Percentiles rank a stretch among this genome's conserved stretches.
phyloP scores from a whole-genome alignment of 805 yeast species.

The Pichia phayaonensis region DNA sequence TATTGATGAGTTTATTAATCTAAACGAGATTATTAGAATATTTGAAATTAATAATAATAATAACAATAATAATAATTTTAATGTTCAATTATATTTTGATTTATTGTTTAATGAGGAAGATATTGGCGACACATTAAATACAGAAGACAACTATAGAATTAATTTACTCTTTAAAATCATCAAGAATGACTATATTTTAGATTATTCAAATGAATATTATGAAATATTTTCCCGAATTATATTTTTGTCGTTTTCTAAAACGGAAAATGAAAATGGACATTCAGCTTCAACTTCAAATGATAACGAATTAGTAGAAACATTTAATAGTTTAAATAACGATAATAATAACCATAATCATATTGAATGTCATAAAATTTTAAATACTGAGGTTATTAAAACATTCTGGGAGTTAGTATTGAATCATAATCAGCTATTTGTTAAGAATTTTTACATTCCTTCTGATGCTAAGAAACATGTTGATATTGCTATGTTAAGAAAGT shows the following conservation, averaged over 20 bases:
- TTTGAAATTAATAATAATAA: conserved; percentile 9
- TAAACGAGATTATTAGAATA: conserved; percentile 30
- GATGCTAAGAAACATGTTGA: conserved; percentile 4
- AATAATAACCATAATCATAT: neutral
- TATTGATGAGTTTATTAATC: conserved; percentile 29
- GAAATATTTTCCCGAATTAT: conserved; percentile 12
- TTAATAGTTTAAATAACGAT: neutral
- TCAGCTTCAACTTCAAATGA: neutral
- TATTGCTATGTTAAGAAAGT: neutral
- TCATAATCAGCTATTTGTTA: conserved; percentile 15
- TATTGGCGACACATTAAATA: neutral
- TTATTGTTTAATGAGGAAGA: conserved; percentile 16
- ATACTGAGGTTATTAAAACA: conserved; percentile 13
- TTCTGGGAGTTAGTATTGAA: conserved; percentile 20
- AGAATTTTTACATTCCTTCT: conserved; percentile 13
- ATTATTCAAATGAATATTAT: conserved; percentile 15
- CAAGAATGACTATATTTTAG: conserved; percentile 12
- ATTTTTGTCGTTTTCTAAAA: conserved; percentile 2
- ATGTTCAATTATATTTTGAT: conserved; percentile 18
- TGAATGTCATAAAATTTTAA: conserved; percentile 1
- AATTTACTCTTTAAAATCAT: conserved; percentile 12
- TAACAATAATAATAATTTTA: neutral
- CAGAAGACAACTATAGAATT: conserved; percentile 15
- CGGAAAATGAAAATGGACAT: conserved; percentile 1
- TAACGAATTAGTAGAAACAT: neutral